A percentile compares a stretch with the other conserved stretches of the same genome.
Conservation (phyloP, 805 yeast genomes). For the Saccharomycopsis fodiens region DNA sequence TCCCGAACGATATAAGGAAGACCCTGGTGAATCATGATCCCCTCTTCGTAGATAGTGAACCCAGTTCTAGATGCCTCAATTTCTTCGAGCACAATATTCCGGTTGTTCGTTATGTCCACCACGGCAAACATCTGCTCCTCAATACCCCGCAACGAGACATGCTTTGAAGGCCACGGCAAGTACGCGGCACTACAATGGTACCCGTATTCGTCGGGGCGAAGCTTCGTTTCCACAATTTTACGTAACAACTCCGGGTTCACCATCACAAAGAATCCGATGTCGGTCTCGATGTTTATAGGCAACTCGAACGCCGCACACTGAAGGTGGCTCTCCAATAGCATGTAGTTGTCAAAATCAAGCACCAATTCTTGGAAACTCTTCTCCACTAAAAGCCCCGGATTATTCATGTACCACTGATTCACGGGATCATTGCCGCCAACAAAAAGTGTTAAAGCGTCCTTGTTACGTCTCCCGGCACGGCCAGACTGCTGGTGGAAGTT, state of each 20-base stretch:
- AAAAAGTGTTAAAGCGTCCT: conserved; percentile 77
- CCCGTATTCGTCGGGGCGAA: conserved; percentile 36
- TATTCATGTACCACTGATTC: conserved; percentile 69
- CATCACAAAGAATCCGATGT: conserved; percentile 68
- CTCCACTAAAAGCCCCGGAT: conserved; percentile 49
- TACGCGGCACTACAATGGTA: conserved; percentile 51
- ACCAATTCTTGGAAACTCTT: conserved; percentile 50
- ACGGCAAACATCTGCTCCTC: conserved; percentile 82
- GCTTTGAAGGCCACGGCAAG: conserved; percentile 74
- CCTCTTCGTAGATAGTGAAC: conserved; percentile 88
- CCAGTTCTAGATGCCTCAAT: conserved; percentile 84
- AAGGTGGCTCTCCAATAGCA: conserved; percentile 71
- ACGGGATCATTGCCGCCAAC: conserved; percentile 80
- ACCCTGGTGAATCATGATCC: conserved; percentile 91
- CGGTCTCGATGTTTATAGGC: conserved; percentile 64
- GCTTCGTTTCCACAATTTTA: conserved; percentile 32
- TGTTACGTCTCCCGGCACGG: conserved; percentile 85
- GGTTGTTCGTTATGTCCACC: conserved; percentile 74
- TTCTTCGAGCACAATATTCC: conserved; percentile 77
- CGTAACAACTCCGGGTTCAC: conserved; percentile 25
- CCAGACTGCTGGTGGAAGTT: conserved; percentile 95
- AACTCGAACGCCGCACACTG: conserved; percentile 92
- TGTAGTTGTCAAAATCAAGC: conserved; percentile 50
- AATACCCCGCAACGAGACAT: conserved; percentile 73
- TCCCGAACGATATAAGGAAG: conserved; percentile 79